A percentile compares a stretch with the other conserved stretches of the same genome.
These are phyloP conservation scores for Eutrema heterophyllum DNA, from an alignment of 345 rosid species.

Conservation along the genomic window DNA sequence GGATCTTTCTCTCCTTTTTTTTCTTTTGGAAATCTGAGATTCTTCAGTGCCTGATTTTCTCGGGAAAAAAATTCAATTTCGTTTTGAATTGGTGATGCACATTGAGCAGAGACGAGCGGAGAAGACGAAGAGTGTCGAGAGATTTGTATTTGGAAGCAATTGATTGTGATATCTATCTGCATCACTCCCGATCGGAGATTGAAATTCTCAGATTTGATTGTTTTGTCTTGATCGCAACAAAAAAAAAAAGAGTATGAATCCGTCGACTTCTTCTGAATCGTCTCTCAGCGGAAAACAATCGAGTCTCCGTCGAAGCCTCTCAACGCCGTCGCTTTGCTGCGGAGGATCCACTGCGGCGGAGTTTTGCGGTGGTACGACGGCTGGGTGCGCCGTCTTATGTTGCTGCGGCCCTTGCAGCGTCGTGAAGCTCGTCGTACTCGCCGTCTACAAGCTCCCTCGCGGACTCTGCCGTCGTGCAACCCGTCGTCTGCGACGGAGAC, in stretches of 20 bases:
- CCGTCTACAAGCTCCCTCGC: slow-evolving; percentile 49
- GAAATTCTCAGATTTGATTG: background rate
- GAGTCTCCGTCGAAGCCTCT: slow-evolving; percentile 6
- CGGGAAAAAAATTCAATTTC: background rate
- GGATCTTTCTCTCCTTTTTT: background rate
- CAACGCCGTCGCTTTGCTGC: background rate
- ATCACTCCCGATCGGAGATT: background rate
- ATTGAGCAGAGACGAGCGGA: background rate
- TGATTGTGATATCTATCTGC: background rate
- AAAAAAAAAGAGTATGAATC: background rate
- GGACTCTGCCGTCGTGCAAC: slow-evolving; percentile 42
- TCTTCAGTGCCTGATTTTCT: background rate
- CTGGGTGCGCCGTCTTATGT: slow-evolving; percentile 56
- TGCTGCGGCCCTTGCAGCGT: slow-evolving; percentile 64
- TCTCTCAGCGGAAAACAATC: background rate
- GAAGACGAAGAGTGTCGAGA: background rate
- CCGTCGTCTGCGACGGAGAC: slow-evolving; percentile 26
- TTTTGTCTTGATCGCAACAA: background rate
- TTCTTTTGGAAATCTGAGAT: background rate
- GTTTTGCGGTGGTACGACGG: slow-evolving; percentile 53
- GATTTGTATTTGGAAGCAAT: background rate
- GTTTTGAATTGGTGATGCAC: background rate
- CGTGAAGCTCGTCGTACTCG: slow-evolving; percentile 41
- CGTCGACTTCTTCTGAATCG: background rate
- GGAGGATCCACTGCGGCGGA: slow-evolving; percentile 25